Evolutionary conservation across 306 rosid genomes (phyloP).

Genomic region (Heteromeles arbutifolia): DNA sequence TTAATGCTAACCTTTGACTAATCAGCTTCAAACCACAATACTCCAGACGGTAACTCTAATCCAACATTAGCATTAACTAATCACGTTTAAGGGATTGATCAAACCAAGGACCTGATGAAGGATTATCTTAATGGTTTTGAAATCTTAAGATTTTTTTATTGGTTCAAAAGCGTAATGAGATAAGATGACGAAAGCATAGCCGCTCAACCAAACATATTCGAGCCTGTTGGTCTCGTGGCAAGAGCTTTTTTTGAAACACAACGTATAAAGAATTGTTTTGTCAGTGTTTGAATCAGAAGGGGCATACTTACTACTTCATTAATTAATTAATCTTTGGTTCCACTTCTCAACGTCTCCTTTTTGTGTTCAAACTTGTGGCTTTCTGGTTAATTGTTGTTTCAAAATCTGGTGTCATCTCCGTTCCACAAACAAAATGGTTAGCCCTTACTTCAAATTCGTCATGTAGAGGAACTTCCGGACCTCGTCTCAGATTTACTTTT

Average conservation of each 20-base stretch:
- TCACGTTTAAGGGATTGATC: conserved; percentile 7
- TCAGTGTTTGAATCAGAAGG: conserved; percentile 15
- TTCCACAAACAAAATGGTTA: too few relatives aligned
- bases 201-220: conserved; percentile 25
- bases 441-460: too few relatives aligned
- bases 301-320: neutral
- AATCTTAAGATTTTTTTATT: conserved; percentile 3
- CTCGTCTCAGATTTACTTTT: neutral
- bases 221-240: conserved; percentile 24
- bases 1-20: conserved; percentile 20
- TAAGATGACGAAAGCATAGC: conserved; percentile 45
- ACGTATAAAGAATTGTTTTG: conserved; percentile 2
- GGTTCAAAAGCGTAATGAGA: neutral
- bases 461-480: too few relatives aligned
- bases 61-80: conserved; percentile 13
- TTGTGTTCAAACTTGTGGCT: neutral
- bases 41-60: conserved; percentile 4
- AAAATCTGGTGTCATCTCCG: too few relatives aligned
- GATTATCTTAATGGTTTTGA: conserved; percentile 1
- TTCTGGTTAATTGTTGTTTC: neutral
- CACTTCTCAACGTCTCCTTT: neutral
- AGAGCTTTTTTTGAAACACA: conserved; percentile 20
- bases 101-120: neutral
- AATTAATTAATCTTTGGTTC: neutral
- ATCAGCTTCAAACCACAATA: neutral